A percentile compares a stretch with the other conserved stretches of the same genome.
phyloP scores from a whole-genome alignment of 2,329 filamentous ascomycete genomes.

The Cladosporium colombiae region DNA sequence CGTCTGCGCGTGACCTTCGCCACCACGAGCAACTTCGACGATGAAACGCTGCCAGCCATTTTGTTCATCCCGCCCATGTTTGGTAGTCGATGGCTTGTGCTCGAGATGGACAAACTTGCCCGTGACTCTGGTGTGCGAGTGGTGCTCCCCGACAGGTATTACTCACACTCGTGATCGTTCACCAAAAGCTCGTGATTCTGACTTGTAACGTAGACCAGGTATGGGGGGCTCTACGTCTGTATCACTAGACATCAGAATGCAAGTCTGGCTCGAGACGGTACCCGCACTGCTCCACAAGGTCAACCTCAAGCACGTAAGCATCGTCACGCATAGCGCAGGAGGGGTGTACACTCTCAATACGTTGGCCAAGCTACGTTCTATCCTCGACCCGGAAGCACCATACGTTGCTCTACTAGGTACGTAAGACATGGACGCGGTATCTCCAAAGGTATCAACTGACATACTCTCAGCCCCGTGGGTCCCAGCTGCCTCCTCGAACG shows the following conservation, averaged over 20 bases:
- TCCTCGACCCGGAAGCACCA: constrained; percentile 37
- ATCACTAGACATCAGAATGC: constrained; percentile 38
- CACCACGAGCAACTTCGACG: constrained; percentile 36
- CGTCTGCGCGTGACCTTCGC: constrained; percentile 34
- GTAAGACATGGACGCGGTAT: not conserved
- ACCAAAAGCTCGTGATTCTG: not conserved
- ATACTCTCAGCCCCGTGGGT: constrained; percentile 45
- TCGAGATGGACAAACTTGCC: constrained; percentile 36
- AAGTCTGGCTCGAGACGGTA: constrained; percentile 45
- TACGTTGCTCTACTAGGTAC: constrained; percentile 36
- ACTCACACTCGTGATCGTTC: constrained; percentile 4
- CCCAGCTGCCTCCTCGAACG: constrained; percentile 38
- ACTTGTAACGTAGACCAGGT: constrained; percentile 39
- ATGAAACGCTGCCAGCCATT: constrained; percentile 32
- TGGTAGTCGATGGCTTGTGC: constrained; percentile 36
- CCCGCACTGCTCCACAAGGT: constrained; percentile 43
- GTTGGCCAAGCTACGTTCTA: constrained; percentile 36
- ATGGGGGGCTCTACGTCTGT: constrained; percentile 48
- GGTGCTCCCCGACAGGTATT: constrained; percentile 43
- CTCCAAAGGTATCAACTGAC: not conserved
- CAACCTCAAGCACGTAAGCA: constrained; percentile 40
- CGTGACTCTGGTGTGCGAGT: constrained; percentile 39
- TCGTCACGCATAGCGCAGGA: constrained; percentile 46
- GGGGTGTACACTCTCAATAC: constrained; percentile 49
- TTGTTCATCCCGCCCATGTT: constrained; percentile 46